Evolutionary conservation across 2,329 filamentous ascomycete species (phyloP), one percentile per base, ranked within the genome.

Genomic region (Pseudodiploospora longispora): DNA sequence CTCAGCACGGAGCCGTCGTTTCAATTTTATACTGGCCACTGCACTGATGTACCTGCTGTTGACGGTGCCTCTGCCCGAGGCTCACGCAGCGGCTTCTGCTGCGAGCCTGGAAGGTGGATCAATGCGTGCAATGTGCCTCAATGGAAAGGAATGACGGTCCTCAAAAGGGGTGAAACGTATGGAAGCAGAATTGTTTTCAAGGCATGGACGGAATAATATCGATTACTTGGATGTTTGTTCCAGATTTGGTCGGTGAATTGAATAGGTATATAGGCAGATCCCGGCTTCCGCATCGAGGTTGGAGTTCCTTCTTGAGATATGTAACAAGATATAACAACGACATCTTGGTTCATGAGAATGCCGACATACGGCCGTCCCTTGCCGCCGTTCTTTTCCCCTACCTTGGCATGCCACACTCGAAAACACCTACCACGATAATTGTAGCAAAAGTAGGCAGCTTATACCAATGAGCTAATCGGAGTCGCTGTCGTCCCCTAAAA

Each of bases 21-120:
- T 73, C 91, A 97, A 65, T 95, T 96, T 69, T 97, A 97, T 68
- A 94, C 89, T 0, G 93, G 91, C 52, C 83, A 86, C 59, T 83
- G 82, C 59, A 89, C 94, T 52, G 70, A 93, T 55, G 83, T 95
- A 9, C 83, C 86, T 0, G 83, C 70, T 30, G 71, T 80, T 4
- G 74, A 71, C n/a, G 72, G 72, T 3, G 64, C 77, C 29, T 78
- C 83, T 0, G 81, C 83, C 1, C 76, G 87, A 40, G 78, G 75
- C 0, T 59, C 78, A 4, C 77, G 88, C 40, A 80, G 82, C 37
- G 91, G 85, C 0, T 94, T 97, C 69, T 95, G 89, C 63, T 83
- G 95, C 36, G 93, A 98, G 72, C 90, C 91, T 0, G 87, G 86
- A 57, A 80, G 93, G 27, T 97, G 85, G 62, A 85, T 96, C 44